Evolutionary conservation across 176 grass and related monocot species (phyloP).

Genomic region (Eremochloa ophiuroides): DNA sequence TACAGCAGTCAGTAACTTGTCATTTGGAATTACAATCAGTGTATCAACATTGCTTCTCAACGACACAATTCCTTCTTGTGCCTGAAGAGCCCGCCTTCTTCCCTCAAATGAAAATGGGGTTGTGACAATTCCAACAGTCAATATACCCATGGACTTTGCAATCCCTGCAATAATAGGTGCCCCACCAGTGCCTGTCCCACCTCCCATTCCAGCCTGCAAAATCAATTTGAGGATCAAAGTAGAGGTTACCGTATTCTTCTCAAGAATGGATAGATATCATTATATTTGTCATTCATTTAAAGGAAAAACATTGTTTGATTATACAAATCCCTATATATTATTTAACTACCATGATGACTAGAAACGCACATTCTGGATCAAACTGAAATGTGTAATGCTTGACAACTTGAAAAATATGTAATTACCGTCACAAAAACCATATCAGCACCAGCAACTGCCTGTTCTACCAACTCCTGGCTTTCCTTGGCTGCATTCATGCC

Average conservation of each 20-base stretch:
- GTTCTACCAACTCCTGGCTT: constrained; percentile 64
- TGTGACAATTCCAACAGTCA: constrained; percentile 85
- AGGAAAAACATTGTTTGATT: not conserved
- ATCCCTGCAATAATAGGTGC: constrained; percentile 71
- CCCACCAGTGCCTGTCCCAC: constrained; percentile 79
- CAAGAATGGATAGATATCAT: not conserved
- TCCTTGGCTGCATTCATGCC: constrained; percentile 83
- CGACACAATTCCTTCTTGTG: constrained; percentile 79
- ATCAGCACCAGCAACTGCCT: constrained; percentile 62
- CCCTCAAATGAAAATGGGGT: constrained; percentile 85
- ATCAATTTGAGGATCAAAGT: not conserved
- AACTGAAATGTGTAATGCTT: not conserved
- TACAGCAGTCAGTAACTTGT: constrained; percentile 76
- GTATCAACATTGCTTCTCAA: constrained; percentile 85
- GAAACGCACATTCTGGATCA: not conserved
- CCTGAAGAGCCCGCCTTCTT: constrained; percentile 70
- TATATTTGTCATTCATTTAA: not conserved
- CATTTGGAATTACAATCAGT: constrained; percentile 84
- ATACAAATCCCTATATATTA: not conserved
- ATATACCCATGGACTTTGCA: constrained; percentile 80
- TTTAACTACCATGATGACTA: not conserved
- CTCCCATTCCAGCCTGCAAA: constrained; percentile 83
- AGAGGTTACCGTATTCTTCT: not conserved
- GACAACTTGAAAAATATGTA: not conserved
- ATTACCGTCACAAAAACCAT: constrained; percentile 86